Conservation (phyloP, 257 asterid genomes). For the Buddleja alternifolia region DNA sequence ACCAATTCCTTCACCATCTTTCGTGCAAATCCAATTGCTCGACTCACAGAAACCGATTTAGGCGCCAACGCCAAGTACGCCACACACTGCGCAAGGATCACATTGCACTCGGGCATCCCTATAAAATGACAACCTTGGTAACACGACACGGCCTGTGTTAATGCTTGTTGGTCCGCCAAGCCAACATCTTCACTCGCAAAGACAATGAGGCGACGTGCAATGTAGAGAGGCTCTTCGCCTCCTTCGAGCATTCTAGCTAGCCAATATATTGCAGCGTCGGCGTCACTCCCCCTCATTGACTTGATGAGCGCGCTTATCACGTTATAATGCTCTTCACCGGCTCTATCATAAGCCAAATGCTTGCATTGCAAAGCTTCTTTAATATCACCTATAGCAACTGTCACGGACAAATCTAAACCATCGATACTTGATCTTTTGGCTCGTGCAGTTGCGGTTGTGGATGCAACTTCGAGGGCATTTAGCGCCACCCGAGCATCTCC, state of each 20-base stretch:
- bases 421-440: background rate
- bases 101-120: conserved; percentile 89
- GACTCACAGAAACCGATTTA: conserved; percentile 66
- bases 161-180: conserved; percentile 79
- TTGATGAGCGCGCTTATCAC: conserved; percentile 82
- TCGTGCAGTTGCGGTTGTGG: conserved; percentile 52
- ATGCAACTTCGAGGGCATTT: conserved; percentile 69
- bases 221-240: conserved; percentile 86
- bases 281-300: conserved; percentile 84
- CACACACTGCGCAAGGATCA: conserved; percentile 72
- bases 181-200: conserved; percentile 86
- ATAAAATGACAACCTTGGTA: conserved; percentile 81
- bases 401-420: background rate
- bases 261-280: conserved; percentile 83
- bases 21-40: conserved; percentile 62
- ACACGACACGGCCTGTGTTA: conserved; percentile 78
- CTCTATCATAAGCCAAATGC: conserved; percentile 74
- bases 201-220: conserved; percentile 70
- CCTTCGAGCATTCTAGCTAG: conserved; percentile 87
- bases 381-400: conserved; percentile 35
- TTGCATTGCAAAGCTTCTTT: conserved; percentile 75
- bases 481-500: conserved; percentile 85
- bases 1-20: conserved; percentile 70
- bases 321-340: conserved; percentile 87
- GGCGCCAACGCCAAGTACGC: conserved; percentile 82